Conservation (phyloP, 2,329 filamentous ascomycete species). For the Chaetomium strumarium region DNA sequence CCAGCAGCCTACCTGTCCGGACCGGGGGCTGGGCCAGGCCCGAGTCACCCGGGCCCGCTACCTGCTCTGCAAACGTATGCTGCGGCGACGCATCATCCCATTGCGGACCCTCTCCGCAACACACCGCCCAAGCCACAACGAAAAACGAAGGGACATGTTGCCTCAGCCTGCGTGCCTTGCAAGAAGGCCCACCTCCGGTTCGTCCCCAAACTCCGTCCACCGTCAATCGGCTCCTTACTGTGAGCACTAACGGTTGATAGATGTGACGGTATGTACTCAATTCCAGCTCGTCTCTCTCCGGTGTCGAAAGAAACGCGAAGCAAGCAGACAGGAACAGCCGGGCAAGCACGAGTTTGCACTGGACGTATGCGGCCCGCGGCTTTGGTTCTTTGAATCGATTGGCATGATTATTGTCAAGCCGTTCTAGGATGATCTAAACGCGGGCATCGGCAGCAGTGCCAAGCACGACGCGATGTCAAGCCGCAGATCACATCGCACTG, state of each 20-base stretch:
- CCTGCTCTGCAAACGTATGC: constrained; percentile 32
- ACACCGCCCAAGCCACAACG: constrained; percentile 56
- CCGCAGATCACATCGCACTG: constrained; percentile 19
- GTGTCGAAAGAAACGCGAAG: constrained; percentile 18
- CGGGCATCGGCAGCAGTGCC: constrained; percentile 24
- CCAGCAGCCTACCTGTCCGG: constrained; percentile 27
- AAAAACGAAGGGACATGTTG: constrained; percentile 74
- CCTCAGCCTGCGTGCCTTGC: constrained; percentile 79
- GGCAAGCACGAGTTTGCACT: constrained; percentile 19
- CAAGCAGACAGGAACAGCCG: constrained; percentile 18
- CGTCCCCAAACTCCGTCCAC: constrained; percentile 12
- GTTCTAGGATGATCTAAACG: constrained; percentile 26
- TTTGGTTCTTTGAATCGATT: constrained; percentile 24
- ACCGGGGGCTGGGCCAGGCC: constrained; percentile 10
- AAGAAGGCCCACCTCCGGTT: constrained; percentile 74
- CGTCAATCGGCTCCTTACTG: constrained; percentile 4
- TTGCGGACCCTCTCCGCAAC: constrained; percentile 42
- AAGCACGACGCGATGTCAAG: constrained; percentile 24
- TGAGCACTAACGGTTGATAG: constrained; percentile 37
- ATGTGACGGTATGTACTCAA: constrained; percentile 56
- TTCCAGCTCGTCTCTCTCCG: constrained; percentile 7
- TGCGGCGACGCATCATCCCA: constrained; percentile 23
- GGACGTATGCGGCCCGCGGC: constrained; percentile 19
- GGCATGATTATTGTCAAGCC: constrained; percentile 26
- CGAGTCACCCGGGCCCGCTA: constrained; percentile 29